Base-by-base conservation (phyloP, 148 eudicot species). In the Silene latifolia region DNA sequence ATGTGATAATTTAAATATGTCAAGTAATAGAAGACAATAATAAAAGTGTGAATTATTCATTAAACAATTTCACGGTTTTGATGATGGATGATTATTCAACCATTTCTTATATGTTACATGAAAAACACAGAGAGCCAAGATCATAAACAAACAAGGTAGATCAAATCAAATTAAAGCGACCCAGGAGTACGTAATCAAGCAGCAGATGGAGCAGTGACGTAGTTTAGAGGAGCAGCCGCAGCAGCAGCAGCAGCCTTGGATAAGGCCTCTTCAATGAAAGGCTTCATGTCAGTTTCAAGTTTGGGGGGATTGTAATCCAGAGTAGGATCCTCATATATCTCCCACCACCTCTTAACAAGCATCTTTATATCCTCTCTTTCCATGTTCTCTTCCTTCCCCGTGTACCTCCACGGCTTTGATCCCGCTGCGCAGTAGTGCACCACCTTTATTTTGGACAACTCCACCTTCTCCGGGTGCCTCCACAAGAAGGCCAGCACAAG, bases 311-410 rank as follows among this genome's bases (percentile, higher is more conserved):
- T 80, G 66, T 74, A 72, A 23, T 85, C 85, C 70, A 82, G 66
- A 18, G 35, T 42, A 5, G 76, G 32, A 4, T 85, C 87, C 0
- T 82, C 11, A 72, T 85, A 82, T 0, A 85, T 69, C 17, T 85
- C 88, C 88, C 88, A 82, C 88, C 88, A 85, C 51, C 54, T 80
- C 15, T 85, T 69, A 11, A 82, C 84, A 35, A 85, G 65, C 80
- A 82, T 71, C 78, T 85, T 85, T 7, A 85, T 78, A 76, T 85
- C 88, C 69, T 78, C 82, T 42, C 84, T 75, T 15, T 85, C 86
- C 86, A 85, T 82, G 69, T 82, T 82, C 78, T 82, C 86, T 25
- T 80, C 85, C 27, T 74, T 13, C 0, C 87, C 85, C 0, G 83
- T 82, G 79, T 79, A 82, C 72, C 85, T 53, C 87, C 87, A 84